Evolutionary conservation across 1,284 basidiomycete genomes (phyloP), one percentile per base, ranked within the genome.

Genomic region (Veloboletus limbatus): DNA sequence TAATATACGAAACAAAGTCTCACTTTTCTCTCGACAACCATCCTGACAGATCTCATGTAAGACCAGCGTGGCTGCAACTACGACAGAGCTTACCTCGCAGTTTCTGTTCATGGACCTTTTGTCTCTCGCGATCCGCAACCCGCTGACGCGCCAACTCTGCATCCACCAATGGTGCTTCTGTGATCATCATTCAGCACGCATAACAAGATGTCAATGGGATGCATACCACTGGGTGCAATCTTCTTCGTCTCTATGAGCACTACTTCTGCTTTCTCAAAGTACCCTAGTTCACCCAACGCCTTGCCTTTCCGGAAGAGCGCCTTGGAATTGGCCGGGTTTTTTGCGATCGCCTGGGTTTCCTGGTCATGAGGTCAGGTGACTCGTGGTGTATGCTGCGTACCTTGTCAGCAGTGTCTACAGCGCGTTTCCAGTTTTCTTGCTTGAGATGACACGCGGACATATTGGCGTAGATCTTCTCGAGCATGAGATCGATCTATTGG

Each of bases 361-460:
- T 21, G 25, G 30, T 32, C 14, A 32, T 48, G 30, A 44, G 39
- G 42, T 5, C 33, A 4, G 9, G 31, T 30, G n/a, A 24, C 20
- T 53, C 24, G 30, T 26, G 27, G 14, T 18, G 30, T 21, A 18
- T 36, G 30, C 26, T 18, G 22, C 13, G 17, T 36, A 80, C 87
- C 74, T 88, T 85, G 54, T 89, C 80, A 17, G 88, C 85, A 16
- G 85, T 81, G 56, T 90, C 86, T 40, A 80, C 62, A 1, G 81
- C 83, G 10, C 88, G 79, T 58, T 80, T 77, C 82, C 84, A 91
- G 59, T 88, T 91, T 39, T 72, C 68, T 38, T 77, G 77, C 67
- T 86, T 89, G 54, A 91, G 68, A 60, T 91, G 85, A 55, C 85
- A 88, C 4, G 85, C 85, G 4, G 82, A 78, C 84, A 87, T 85